Base-by-base conservation (phyloP, 495 filamentous ascomycete species). In the Penicillium paxilli region DNA sequence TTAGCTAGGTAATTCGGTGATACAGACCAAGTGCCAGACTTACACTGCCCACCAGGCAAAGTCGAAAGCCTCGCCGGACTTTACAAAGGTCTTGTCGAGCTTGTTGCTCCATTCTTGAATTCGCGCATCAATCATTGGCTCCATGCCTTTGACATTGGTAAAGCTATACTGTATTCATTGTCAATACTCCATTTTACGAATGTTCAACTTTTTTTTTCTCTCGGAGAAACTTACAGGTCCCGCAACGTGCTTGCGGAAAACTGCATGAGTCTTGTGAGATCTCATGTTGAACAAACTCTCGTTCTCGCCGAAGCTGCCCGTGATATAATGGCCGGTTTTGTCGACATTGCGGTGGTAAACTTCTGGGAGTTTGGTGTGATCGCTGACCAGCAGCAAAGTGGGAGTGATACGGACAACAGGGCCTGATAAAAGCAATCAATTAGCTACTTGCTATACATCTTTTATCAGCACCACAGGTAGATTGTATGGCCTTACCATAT, bases 261-360 rank as follows among this genome's bases (percentile, higher is more conserved):
- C 60, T 52, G 78, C 68, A 63, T 83, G 71, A 22, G 55, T 66
- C 49, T 80, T 76, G 56, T 81, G 74, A 28, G 68, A 68, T 37
- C 73, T 72, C 61, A 77, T 78, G 44, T 77, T 80, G 56, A 80
- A 80, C 52, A 80, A 52, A 12, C 70, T 69, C 51, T 77, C 72
- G 11, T 67, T 68, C 35, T 80, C 72, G 8, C 78, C 78, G 33
- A 79, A 79, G 5, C 71, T 68, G 12, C 76, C 77, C 1, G 78
- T 75, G 40, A 75, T 78, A 47, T 83, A 83, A 50, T 80, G 76
- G 4, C 73, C 71, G 1, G 78, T 77, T 50, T 84, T 85, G 65
- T 82, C 79, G 11, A 74, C 80, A 55, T 77, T 71, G 48, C 77
- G 73, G 54, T 81, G 74, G 63, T 83, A 83, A 30, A 83, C 65